A percentile compares a stretch with the other conserved stretches of the same genome.
These are phyloP conservation scores for Cardiospermum halicacabum DNA, from an alignment of 345 rosid species.

Conservation along the genomic window DNA sequence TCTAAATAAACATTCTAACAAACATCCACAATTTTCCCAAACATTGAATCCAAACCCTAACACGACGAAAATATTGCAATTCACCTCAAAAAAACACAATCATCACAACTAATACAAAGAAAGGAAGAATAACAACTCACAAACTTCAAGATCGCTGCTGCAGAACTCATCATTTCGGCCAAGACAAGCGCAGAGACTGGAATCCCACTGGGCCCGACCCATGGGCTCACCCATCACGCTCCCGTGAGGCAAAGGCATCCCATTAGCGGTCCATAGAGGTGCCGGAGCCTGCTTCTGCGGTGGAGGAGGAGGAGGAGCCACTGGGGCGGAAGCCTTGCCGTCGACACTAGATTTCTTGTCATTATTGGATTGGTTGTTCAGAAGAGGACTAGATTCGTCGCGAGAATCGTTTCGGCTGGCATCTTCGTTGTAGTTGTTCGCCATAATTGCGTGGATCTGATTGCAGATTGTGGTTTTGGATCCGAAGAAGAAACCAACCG, in stretches of 20 bases:
- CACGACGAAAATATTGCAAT: background rate
- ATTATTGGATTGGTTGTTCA: slow-evolving; percentile 32
- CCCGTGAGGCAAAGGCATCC: slow-evolving; percentile 66
- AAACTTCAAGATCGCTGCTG: slow-evolving; percentile 99
- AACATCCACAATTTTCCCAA: background rate
- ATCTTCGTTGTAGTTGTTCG: slow-evolving; percentile 20
- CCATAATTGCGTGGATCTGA: slow-evolving; percentile 29
- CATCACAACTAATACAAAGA: background rate
- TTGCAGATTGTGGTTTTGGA: background rate
- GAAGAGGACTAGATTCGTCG: slow-evolving; percentile 73
- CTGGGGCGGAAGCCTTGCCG: slow-evolving; percentile 6
- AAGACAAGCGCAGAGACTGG: slow-evolving; percentile 63
- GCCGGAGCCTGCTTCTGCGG: slow-evolving; percentile 1
- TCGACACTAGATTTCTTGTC: slow-evolving; percentile 31
- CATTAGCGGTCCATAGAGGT: slow-evolving; percentile 72
- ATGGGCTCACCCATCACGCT: slow-evolving; percentile 89
- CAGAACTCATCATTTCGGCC: slow-evolving; percentile 93
- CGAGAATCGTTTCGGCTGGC: slow-evolving; percentile 21
- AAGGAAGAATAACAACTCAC: slow-evolving; percentile 40
- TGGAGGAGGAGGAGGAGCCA: slow-evolving; percentile 16
- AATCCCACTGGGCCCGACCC: slow-evolving; percentile 69
- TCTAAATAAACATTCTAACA: too few relatives aligned
- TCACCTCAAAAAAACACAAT: background rate
- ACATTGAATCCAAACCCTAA: background rate
- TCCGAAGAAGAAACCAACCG: background rate